A percentile compares a stretch with the other conserved stretches of the same genome.
These are phyloP conservation scores for Alloascoidea hylecoeti DNA, from an alignment of 805 yeast species.

Conservation along the genomic window DNA sequence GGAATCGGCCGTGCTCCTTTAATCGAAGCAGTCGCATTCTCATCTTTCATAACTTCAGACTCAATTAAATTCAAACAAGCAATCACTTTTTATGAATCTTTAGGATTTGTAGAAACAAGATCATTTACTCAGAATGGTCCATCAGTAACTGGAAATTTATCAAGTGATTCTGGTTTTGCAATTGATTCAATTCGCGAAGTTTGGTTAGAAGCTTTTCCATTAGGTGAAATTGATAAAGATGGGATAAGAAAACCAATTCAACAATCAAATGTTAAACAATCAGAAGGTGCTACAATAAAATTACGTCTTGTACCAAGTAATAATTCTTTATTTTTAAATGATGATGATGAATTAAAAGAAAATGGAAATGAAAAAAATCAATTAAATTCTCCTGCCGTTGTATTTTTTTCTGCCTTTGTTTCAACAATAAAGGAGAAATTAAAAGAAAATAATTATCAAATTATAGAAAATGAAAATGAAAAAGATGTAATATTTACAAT, in stretches of 20 bases:
- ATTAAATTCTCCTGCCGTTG: neutral
- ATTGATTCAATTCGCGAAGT: conserved; percentile 23
- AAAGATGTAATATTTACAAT: conserved; percentile 29
- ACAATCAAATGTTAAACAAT: neutral
- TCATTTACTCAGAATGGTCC: neutral
- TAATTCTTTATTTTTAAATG: neutral
- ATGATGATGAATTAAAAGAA: neutral
- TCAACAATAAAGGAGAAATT: neutral
- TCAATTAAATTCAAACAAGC: neutral
- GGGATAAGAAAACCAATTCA: conserved; percentile 2
- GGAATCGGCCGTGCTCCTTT: no score
- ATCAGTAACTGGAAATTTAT: neutral
- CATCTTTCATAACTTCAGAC: neutral
- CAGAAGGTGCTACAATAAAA: conserved; percentile 15
- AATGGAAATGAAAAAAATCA: neutral
- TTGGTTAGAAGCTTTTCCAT: conserved; percentile 28
- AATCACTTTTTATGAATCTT: neutral
- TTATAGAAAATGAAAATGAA: neutral
- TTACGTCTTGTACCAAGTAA: conserved; percentile 10
- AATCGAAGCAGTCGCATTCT: neutral
- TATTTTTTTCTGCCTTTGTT: conserved; percentile 1
- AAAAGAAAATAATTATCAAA: neutral
- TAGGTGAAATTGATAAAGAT: conserved; percentile 7
- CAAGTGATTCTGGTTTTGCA: conserved; percentile 20
- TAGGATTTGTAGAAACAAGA: neutral